A percentile compares a stretch with the other conserved stretches of the same genome.
These are phyloP conservation scores for Penicillium psychrosexuale DNA, from an alignment of 2,329 filamentous ascomycete species.

Conservation along the genomic window DNA sequence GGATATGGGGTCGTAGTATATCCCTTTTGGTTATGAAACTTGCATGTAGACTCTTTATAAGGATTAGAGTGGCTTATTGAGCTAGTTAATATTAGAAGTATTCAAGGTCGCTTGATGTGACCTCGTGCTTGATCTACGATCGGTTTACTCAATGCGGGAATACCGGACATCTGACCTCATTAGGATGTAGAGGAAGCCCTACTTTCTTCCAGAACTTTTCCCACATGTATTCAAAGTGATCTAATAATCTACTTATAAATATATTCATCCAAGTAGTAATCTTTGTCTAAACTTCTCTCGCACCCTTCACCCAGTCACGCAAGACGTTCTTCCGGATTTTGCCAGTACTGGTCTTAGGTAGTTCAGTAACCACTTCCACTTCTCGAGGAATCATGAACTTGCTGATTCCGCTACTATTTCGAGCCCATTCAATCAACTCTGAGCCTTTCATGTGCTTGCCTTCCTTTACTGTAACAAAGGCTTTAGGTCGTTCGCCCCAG, in stretches of 20 bases:
- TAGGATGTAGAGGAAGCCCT: constrained; percentile 4
- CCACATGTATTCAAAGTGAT: neutral
- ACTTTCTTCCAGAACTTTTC: neutral
- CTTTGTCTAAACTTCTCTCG: constrained; percentile 17
- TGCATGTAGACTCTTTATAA: neutral
- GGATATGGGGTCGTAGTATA: neutral
- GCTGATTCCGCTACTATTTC: constrained; percentile 73
- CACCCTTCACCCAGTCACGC: constrained; percentile 73
- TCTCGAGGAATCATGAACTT: constrained; percentile 80
- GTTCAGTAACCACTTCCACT: constrained; percentile 74
- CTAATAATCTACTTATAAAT: neutral
- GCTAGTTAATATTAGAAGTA: neutral
- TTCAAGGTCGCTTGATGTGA: constrained; percentile 8
- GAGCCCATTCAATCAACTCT: constrained; percentile 83
- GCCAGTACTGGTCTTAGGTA: constrained; percentile 95
- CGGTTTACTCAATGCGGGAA: constrained; percentile 1
- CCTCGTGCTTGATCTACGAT: constrained; percentile 11
- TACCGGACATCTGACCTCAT: constrained; percentile 6
- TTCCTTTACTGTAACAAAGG: constrained; percentile 77
- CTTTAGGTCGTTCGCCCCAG: constrained; percentile 96
- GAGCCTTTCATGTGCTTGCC: constrained; percentile 60
- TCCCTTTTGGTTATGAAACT: neutral
- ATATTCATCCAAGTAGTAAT: neutral
- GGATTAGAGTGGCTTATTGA: neutral
- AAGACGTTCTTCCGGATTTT: constrained; percentile 96